These are phyloP conservation scores for Cercospora beticola DNA, from an alignment of 2,329 filamentous ascomycete genomes.

Conservation along the genomic window DNA sequence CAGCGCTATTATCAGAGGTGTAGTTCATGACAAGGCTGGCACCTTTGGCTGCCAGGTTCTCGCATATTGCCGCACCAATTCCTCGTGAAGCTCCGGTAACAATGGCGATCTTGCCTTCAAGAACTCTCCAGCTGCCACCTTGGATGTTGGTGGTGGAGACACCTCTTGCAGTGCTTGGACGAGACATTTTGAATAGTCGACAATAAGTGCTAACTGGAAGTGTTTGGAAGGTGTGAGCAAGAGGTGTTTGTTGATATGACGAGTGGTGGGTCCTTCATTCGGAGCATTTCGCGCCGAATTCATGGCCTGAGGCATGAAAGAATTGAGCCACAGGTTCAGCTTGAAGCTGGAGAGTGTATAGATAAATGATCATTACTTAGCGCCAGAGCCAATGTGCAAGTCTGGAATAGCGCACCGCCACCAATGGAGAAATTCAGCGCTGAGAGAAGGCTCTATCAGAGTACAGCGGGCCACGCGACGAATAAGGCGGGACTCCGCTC, in stretches of 20 bases:
- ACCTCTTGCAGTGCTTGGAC: slow-evolving; percentile 18
- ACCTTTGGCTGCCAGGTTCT: slow-evolving; percentile 72
- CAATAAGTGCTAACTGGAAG: neutral
- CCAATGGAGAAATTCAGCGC: neutral
- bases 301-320: neutral
- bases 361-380: neutral
- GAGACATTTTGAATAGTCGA: slow-evolving; percentile 19
- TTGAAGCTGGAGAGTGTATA: neutral
- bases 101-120: slow-evolving; percentile 73
- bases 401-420: neutral
- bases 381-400: neutral
- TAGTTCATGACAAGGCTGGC: slow-evolving; percentile 69
- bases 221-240: neutral
- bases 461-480: neutral
- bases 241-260: neutral
- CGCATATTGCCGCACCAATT: slow-evolving; percentile 67
- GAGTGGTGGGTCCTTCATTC: neutral
- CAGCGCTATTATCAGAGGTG: slow-evolving; percentile 61
- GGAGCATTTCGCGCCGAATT: neutral
- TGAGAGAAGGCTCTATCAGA: neutral
- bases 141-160: slow-evolving; percentile 24
- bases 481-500: neutral
- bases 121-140: slow-evolving; percentile 31
- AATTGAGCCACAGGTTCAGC: neutral
- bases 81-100: slow-evolving; percentile 78